Percentiles rank a stretch among this genome's conserved stretches.
phyloP scores from a whole-genome alignment of 495 filamentous ascomycete genomes.

The Penicillium coprophilum region DNA sequence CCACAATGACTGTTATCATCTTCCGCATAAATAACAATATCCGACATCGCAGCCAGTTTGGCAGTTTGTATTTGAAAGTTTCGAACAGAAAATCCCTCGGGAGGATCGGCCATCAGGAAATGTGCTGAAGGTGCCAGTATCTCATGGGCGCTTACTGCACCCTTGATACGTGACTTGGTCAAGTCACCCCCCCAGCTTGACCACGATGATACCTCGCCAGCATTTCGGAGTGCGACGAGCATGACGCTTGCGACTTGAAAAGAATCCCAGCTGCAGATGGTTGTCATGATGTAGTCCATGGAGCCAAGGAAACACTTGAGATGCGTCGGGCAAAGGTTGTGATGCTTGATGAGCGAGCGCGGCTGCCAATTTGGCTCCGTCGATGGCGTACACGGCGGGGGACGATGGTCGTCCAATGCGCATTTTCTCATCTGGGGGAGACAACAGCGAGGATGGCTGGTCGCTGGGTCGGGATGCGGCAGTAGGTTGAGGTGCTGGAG shows the following conservation, averaged over 20 bases:
- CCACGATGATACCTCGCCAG: conserved; percentile 76
- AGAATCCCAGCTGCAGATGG: conserved; percentile 84
- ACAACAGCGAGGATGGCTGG: conserved; percentile 65
- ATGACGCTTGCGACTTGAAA: conserved; percentile 70
- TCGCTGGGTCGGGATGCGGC: conserved; percentile 41
- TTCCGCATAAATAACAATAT: conserved; percentile 89
- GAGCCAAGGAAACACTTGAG: conserved; percentile 91
- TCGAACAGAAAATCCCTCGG: conserved; percentile 77
- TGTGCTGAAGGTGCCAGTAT: conserved; percentile 55
- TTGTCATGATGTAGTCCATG: conserved; percentile 93
- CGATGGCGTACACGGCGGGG: conserved; percentile 67
- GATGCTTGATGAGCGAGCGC: conserved; percentile 72
- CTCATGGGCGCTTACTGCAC: conserved; percentile 77
- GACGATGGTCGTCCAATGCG: conserved; percentile 53
- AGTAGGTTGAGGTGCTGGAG: conserved; percentile 58
- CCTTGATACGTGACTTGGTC: conserved; percentile 72
- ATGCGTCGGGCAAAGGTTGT: conserved; percentile 79
- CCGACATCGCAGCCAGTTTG: conserved; percentile 83
- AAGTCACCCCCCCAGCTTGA: conserved; percentile 86
- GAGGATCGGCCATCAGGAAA: conserved; percentile 68
- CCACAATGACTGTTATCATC: conserved; percentile 53
- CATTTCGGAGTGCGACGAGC: conserved; percentile 74
- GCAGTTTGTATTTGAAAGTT: conserved; percentile 97
- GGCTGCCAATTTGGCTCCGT: conserved; percentile 62
- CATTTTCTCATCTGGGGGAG: conserved; percentile 65